Evolutionary conservation across 805 yeast genomes (phyloP), one percentile per base, ranked within the genome.

Genomic region (Cephaloascus fragrans): DNA sequence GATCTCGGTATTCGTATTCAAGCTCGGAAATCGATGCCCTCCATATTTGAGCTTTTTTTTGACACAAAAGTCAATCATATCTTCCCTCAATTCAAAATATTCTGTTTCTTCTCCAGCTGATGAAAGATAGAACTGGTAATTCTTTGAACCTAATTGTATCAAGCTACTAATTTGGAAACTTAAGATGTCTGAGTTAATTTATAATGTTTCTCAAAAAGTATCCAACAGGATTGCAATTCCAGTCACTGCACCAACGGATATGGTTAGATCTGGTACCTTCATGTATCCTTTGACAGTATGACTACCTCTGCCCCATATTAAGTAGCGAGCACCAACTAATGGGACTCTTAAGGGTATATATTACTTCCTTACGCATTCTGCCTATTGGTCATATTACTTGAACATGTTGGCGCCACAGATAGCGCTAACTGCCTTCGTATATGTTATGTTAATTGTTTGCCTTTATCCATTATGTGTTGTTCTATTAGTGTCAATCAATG

Each of bases 391-490:
- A 8, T 57, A 65, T 36, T 61, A 71, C 44, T 35, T 67, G n/a
- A 49, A 68, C 3, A 57, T 72, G 2, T 47, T 66, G 5, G 39
- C 71, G 2, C 80, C 80, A 0, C 75, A 73, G 41, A 40, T 69
- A 2, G 26, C 62, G 3, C 51, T 75, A 2, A 59, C 67, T 15
- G 35, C 59, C 2, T 44, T 57, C 0, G 63, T 71, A 1, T 67
- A 63, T 32, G 16, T 56, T 4, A 34, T 62, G 3, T 51, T 67
- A 44, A 64, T 62, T 41, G 37, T 62, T 9, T 45, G 62, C 14
- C 46, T 70, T n/a, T 71, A 62, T 44, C 80, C 80, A 0, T 45
- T 66, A 1, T 62, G 67, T 37, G 69, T 73, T 1, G 50, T 64
- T 6, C 36, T 71, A 4, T 63, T 67, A 6, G 46, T 65, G 20